phyloP scores from a whole-genome alignment of 257 asterid genomes.

The Paulownia fortunei region DNA sequence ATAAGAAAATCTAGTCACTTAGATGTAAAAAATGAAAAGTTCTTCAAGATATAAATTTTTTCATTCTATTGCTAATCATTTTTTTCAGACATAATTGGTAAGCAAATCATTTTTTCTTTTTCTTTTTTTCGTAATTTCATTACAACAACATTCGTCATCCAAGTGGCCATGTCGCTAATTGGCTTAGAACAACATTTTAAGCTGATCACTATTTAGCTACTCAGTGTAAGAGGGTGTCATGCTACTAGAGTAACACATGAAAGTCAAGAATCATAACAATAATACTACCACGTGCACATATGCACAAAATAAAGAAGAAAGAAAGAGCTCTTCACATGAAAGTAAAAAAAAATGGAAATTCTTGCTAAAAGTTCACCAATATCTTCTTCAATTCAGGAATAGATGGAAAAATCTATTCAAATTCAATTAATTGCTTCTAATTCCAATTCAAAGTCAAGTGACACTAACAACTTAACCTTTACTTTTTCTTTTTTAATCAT shows the following conservation, averaged over 20 bases:
- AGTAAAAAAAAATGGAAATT: no score
- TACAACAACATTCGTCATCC: not conserved
- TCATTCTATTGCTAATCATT: not conserved
- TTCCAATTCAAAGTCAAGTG: not conserved
- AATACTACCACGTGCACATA: no score
- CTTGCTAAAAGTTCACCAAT: no score
- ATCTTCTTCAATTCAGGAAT: no score
- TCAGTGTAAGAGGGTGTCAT: no score
- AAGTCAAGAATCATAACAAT: no score
- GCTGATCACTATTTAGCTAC: no score
- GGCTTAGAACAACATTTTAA: not conserved
- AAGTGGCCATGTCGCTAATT: not conserved
- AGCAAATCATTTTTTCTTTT: not conserved
- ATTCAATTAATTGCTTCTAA: not conserved
- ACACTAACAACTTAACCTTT: not conserved
- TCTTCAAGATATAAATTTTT: not conserved
- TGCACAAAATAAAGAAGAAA: no score
- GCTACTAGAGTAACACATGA: no score
- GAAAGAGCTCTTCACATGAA: not conserved
- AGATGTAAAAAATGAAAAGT: not conserved
- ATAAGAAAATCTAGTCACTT: not conserved
- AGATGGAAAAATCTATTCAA: not conserved
- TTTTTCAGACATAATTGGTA: not conserved
- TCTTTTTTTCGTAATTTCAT: not conserved
- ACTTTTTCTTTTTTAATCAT: not conserved